Base-by-base conservation (phyloP, 805 yeast genomes). In the Yarrowia sp. region DNA sequence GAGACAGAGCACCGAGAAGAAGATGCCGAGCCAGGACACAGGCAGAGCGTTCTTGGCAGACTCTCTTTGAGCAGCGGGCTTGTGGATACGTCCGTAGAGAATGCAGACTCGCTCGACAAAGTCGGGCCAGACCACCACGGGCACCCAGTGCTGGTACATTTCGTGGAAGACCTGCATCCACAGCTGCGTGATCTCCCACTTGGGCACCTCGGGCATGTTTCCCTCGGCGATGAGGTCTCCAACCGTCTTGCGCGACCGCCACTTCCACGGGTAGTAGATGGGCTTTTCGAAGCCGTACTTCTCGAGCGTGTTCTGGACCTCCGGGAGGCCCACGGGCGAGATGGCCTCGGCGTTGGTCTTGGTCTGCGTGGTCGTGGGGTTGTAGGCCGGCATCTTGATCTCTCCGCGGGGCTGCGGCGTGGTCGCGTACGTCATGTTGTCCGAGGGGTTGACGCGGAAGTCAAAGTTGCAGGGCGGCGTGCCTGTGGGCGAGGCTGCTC, bases 71-170 rank as follows among this genome's bases (percentile, higher is more conserved):
- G 6, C 47, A 41, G 32, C 49, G 47, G 33, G 21, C 53, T 53
- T 55, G 62, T 19, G 41, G 29, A 59, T 24, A 6, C 27, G 44
- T 19, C 49, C 27, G 47, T 67, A 69, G 10, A 67, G 63, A 22
- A 22, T 22, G 8, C 63, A 68, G 53, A 51, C 42, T 19, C 59
- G 55, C 18, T 60, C 56, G 9, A 61, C 42, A 41, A 69, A 68
- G 10, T 62, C 61, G 2, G 62, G 64, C 72, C 72, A 69, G 46
- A 68, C 69, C 16, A 69, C 62, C 24, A 66, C 62, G 0, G 72
- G 72, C 42, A 68, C 55, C 71, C 70, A 69, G 13, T 63, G 63
- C 46, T 69, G 70, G 61, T 66, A 61, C 29, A 65, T 60, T 35
- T 63, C 63, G 49, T 44, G 59, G 44, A 68, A 69, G 27, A 53